Base-by-base conservation (phyloP, 2,329 filamentous ascomycete genomes). In the Macrophomina tecta region DNA sequence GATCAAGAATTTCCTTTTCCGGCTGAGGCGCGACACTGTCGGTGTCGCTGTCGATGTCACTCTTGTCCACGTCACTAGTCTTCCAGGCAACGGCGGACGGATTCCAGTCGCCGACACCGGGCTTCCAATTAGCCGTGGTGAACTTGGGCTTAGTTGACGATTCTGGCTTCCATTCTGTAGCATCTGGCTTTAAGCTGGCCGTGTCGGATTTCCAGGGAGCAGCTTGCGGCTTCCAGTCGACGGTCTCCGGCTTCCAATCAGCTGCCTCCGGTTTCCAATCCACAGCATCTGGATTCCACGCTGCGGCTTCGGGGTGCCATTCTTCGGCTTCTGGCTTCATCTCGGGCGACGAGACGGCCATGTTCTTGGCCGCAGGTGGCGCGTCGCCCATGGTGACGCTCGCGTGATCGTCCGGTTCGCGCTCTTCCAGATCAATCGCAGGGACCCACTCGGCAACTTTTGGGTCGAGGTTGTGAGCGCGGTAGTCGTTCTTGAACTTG, bases 371-470 rank as follows among this genome's bases (percentile, higher is more conserved):
- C 16, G 46, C 56, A 5, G 56, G 28, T 0, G 42, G 38, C 5
- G 40, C 40, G 6, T 46, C 56, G 4, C 56, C 60, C 45, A 63
- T 63, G 14, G 45, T 63, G 45, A 63, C 34, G 8, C 60, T 63
- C 1, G 60, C 32, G 7, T 40, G 32, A 34, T 65, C 62, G 14
- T 65, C 62, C 28, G 42, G 6, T 30, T 55, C 51, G 30, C 52
- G 64, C 42, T 65, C 64, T 1, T 58, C 64, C 1, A 36, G 14
- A 30, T 66, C 64, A 9, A 69, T 69, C 0, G 65, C 70, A 0
- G 71, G 68, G 6, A 76, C 74, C 70, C 72, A 68, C 49, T 69
- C 73, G 1, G 48, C 69, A 3, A 73, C 8, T 46, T 69, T 71
- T 2, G 69, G 69, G 51, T 72, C 71, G 16, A 72, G 38, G 45